A percentile compares a stretch with the other conserved stretches of the same genome.
phyloP scores from a whole-genome alignment of 139 green algal species.

The Chlamydomonas incerta region DNA sequence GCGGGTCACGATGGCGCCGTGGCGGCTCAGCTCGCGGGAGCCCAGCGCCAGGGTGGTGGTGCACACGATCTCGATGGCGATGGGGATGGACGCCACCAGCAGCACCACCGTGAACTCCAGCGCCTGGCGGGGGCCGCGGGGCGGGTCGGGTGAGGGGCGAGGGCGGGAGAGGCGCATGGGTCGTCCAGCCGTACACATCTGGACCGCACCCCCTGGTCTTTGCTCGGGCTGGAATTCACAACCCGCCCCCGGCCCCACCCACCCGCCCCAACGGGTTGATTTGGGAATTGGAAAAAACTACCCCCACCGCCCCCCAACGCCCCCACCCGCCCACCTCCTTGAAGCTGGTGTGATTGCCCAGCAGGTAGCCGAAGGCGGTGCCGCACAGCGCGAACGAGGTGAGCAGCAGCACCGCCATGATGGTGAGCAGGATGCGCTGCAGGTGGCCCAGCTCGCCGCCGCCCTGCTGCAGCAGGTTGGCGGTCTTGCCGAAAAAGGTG shows the following conservation, averaged over 20 bases:
- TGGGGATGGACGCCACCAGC: slow-evolving; percentile 83
- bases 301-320: neutral
- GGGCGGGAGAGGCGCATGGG: too few relatives aligned
- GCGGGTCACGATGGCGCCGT: slow-evolving; percentile 88
- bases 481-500: slow-evolving; percentile 93
- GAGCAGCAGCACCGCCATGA: slow-evolving; percentile 80
- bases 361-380: slow-evolving; percentile 74
- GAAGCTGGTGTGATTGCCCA: slow-evolving; percentile 44
- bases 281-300: too few relatives aligned
- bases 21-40: slow-evolving; percentile 67
- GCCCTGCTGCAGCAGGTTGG: slow-evolving; percentile 73
- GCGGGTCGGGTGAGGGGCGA: too few relatives aligned
- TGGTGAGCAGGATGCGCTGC: slow-evolving; percentile 82
- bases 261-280: too few relatives aligned
- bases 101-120: slow-evolving; percentile 86
- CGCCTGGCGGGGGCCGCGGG: slow-evolving; percentile 47
- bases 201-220: too few relatives aligned
- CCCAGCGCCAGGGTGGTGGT: slow-evolving; percentile 89
- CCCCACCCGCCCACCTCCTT: neutral
- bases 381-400: slow-evolving; percentile 77
- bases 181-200: too few relatives aligned
- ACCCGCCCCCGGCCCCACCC: too few relatives aligned
- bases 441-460: slow-evolving; percentile 72
- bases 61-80: slow-evolving; percentile 84
- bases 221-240: too few relatives aligned